These are phyloP conservation scores for Botrytis tulipae DNA, from an alignment of 2,329 filamentous ascomycete genomes.

Conservation along the genomic window DNA sequence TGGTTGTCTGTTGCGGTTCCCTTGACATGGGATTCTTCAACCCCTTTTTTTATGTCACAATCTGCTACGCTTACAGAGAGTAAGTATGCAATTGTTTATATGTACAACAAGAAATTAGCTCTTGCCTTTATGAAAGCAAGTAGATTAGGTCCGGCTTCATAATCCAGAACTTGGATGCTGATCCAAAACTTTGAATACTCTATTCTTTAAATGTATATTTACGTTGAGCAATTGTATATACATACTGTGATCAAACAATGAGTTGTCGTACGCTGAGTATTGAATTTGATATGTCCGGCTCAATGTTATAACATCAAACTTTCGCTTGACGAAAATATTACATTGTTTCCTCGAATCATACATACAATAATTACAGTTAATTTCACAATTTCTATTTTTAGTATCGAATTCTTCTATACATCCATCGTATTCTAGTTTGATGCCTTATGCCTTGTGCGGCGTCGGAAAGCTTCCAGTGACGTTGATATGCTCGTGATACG, in stretches of 20 bases:
- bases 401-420: background rate
- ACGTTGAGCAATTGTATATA: background rate
- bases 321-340: too few relatives aligned
- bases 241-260: background rate
- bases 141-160: slow-evolving; percentile 29
- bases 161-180: slow-evolving; percentile 13
- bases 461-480: slow-evolving; percentile 3
- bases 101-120: slow-evolving; percentile 33
- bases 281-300: background rate
- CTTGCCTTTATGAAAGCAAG: slow-evolving; percentile 26
- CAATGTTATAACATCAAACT: background rate
- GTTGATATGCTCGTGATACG: background rate
- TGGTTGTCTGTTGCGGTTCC: slow-evolving; percentile 27
- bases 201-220: slow-evolving; percentile 5
- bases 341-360: too few relatives aligned
- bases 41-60: slow-evolving; percentile 29
- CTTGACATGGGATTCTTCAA: background rate
- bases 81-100: slow-evolving; percentile 32
- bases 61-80: slow-evolving; percentile 22
- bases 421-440: background rate
- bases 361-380: background rate
- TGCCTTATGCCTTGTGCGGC: background rate
- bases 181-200: slow-evolving; percentile 19
- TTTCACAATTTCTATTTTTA: background rate
- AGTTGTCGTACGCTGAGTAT: background rate